Evolutionary conservation across 768 basidiomycete genomes (phyloP).

Genomic region (Auricularia heimuer): DNA sequence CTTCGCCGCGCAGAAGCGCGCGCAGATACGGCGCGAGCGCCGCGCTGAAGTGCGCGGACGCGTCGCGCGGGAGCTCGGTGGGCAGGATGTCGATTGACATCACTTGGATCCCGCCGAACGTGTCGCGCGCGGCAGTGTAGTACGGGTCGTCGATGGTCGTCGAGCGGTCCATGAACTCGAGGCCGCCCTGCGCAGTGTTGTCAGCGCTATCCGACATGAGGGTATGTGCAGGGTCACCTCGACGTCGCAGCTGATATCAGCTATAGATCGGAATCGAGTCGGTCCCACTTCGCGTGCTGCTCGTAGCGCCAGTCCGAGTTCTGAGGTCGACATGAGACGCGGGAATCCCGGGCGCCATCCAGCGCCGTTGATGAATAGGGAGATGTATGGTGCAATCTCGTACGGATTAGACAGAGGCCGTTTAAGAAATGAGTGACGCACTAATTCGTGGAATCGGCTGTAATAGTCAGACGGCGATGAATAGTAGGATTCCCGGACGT

Average conservation of each 20-base stretch:
- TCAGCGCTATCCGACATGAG: background rate
- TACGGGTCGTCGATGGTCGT: conserved; percentile 70
- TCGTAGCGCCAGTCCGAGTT: conserved; percentile 42
- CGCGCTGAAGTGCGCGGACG: conserved; percentile 65
- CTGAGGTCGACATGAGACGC: conserved; percentile 60
- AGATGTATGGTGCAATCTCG: conserved; percentile 77
- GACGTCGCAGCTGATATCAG: conserved; percentile 88
- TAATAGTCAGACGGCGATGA: conserved; percentile 51
- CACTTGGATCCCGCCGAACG: conserved; percentile 49
- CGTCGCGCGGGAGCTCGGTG: conserved; percentile 71
- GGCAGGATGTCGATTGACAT: conserved; percentile 92
- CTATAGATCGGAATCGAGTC: conserved; percentile 59
- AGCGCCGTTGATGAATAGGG: conserved; percentile 75
- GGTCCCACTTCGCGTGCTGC: conserved; percentile 38
- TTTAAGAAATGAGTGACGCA: conserved; percentile 17
- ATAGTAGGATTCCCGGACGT: conserved; percentile 65
- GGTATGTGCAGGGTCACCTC: conserved; percentile 30
- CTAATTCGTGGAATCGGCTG: conserved; percentile 62
- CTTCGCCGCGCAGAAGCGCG: conserved; percentile 32
- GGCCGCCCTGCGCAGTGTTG: conserved; percentile 49
- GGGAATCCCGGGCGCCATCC: conserved; percentile 79
- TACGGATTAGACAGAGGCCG: background rate
- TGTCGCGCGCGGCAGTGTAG: conserved; percentile 40
- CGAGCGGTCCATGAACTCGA: conserved; percentile 69
- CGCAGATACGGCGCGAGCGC: conserved; percentile 60